Conservation (phyloP, 2,329 filamentous ascomycete species). For the Aspergillus persii region DNA sequence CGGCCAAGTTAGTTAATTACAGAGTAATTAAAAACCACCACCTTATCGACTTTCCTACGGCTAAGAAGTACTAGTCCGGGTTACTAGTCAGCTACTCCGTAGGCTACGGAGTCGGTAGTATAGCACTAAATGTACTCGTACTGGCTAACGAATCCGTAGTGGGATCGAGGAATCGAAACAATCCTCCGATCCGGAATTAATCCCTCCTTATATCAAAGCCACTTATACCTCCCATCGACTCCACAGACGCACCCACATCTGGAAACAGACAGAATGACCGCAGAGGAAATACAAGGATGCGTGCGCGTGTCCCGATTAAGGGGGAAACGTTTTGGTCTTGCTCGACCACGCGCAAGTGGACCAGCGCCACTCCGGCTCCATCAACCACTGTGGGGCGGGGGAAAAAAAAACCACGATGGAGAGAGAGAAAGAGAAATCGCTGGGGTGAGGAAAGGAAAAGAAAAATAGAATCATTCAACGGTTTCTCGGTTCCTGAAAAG, state of each 20-base stretch:
- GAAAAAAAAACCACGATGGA: neutral
- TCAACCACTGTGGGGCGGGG: neutral
- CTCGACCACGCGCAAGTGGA: neutral
- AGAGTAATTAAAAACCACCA: neutral
- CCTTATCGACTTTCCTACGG: neutral
- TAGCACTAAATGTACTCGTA: neutral
- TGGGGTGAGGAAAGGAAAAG: neutral
- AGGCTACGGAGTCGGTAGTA: neutral
- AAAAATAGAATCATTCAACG: neutral
- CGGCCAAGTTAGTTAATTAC: neutral
- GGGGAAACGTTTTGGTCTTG: neutral
- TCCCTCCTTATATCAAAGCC: neutral
- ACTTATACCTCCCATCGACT: neutral
- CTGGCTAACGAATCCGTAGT: neutral
- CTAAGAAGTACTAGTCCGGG: neutral
- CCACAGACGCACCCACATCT: neutral
- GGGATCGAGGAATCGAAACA: neutral
- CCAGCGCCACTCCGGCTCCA: constrained; percentile 3
- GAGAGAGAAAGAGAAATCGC: neutral
- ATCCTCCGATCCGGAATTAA: neutral
- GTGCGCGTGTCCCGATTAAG: neutral
- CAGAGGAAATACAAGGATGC: neutral
- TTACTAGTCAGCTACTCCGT: neutral
- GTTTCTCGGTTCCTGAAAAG: neutral
- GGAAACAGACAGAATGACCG: neutral